These are phyloP conservation scores for Erythrophleum ivorense DNA, from an alignment of 331 rosid species.

Conservation along the genomic window DNA sequence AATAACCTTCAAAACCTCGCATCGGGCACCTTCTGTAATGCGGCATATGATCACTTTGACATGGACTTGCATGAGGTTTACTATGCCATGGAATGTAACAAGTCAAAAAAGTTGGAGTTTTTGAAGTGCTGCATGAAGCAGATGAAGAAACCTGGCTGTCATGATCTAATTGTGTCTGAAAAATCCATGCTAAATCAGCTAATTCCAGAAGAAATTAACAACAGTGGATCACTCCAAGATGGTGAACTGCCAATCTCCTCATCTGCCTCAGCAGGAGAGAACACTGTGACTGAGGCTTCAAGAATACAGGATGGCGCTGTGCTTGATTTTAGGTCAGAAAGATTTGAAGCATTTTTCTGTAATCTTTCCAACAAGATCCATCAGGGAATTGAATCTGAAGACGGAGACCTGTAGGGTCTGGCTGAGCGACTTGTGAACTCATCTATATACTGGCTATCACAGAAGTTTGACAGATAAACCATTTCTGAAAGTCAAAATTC, in stretches of 20 bases:
- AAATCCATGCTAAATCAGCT: slow-evolving; percentile 38
- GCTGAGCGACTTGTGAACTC: slow-evolving; percentile 79
- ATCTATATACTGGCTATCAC: slow-evolving; percentile 64
- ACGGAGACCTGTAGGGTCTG: slow-evolving; percentile 66
- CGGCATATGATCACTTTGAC: slow-evolving; percentile 54
- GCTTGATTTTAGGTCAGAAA: slow-evolving; percentile 54
- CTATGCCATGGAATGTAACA: slow-evolving; percentile 50
- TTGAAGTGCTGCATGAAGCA: slow-evolving; percentile 91
- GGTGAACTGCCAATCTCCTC: slow-evolving; percentile 55
- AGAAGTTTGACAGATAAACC: slow-evolving; percentile 49
- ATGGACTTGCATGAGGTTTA: slow-evolving; percentile 59
- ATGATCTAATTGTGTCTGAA: slow-evolving; percentile 31
- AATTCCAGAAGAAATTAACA: slow-evolving; percentile 36
- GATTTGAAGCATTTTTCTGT: slow-evolving; percentile 62
- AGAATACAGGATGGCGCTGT: slow-evolving; percentile 59
- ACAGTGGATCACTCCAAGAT: slow-evolving; percentile 48
- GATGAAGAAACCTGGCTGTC: slow-evolving; percentile 56
- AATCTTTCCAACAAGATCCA: slow-evolving; percentile 65
- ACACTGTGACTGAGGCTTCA: slow-evolving; percentile 47
- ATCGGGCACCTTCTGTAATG: slow-evolving; percentile 67
- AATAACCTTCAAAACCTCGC: slow-evolving; percentile 47
- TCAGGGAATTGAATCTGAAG: slow-evolving; percentile 77
- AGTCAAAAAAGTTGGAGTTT: slow-evolving; percentile 70
- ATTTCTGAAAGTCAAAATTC: slow-evolving; percentile 50
- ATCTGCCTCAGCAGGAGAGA: slow-evolving; percentile 59